phyloP scores from a whole-genome alignment of 2,329 filamentous ascomycete species.

The Aureobasidium sp. region DNA sequence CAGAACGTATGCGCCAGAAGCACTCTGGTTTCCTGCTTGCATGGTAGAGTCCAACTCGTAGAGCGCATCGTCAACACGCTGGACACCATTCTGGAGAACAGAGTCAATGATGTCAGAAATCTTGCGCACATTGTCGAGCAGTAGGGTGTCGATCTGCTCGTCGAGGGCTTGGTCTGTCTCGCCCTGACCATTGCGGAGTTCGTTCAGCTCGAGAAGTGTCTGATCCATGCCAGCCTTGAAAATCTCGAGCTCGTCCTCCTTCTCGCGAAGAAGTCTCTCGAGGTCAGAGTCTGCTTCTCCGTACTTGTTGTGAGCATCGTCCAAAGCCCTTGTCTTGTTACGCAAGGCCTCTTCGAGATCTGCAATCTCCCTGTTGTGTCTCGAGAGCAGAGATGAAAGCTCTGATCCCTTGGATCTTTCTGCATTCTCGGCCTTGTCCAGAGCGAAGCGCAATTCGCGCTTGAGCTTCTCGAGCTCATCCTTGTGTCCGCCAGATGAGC shows the following conservation, averaged over 20 bases:
- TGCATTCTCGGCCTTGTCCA: constrained; percentile 84
- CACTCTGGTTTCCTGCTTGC: constrained; percentile 98
- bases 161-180: constrained; percentile 76
- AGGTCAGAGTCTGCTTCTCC: constrained; percentile 79
- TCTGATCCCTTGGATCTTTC: constrained; percentile 93
- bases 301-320: constrained; percentile 72
- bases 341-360: constrained; percentile 87
- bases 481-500: constrained; percentile 75
- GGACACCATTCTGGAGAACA: constrained; percentile 84
- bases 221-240: constrained; percentile 98
- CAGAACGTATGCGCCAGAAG: constrained; percentile 86
- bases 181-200: constrained; percentile 57
- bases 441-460: constrained; percentile 84
- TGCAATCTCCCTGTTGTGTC: constrained; percentile 95
- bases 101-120: constrained; percentile 98
- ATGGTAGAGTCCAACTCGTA: constrained; percentile 97
- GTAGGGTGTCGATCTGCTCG: constrained; percentile 81
- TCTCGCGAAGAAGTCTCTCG: constrained; percentile 77
- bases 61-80: constrained; percentile 89
- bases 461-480: constrained; percentile 93
- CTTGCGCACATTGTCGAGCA: constrained; percentile 80
- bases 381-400: constrained; percentile 85
- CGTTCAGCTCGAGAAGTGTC: constrained; percentile 84
- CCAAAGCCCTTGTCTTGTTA: constrained; percentile 79
- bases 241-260: constrained; percentile 95